Percentiles rank a stretch among this genome's conserved stretches.
These are phyloP conservation scores for Apiospora kogelbergensis DNA, from an alignment of 2,329 filamentous ascomycete species.

Conservation along the genomic window DNA sequence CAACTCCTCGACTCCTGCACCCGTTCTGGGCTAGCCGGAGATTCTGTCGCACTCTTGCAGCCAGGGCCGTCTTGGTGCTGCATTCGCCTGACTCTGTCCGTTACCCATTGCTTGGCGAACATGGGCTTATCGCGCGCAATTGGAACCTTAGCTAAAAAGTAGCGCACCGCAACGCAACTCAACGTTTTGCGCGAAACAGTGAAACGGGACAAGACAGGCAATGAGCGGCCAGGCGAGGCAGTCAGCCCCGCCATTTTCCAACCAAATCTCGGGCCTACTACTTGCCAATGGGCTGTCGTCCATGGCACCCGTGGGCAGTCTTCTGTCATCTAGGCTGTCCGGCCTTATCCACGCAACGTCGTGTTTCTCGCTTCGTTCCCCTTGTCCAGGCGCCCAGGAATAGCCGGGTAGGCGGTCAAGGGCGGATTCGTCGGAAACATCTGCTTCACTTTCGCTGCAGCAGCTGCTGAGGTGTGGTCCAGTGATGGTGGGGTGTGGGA, in stretches of 20 bases:
- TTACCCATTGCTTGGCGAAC: not conserved
- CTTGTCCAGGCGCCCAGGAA: not conserved
- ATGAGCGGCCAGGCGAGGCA: not conserved
- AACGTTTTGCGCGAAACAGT: conserved; percentile 5
- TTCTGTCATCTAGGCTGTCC: not conserved
- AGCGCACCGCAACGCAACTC: not conserved
- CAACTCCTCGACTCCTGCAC: not conserved
- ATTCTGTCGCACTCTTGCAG: conserved; percentile 1
- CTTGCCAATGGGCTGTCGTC: conserved; percentile 6
- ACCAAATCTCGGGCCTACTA: not conserved
- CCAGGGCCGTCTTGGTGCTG: not conserved
- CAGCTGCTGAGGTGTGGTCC: not conserved
- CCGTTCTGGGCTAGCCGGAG: not conserved
- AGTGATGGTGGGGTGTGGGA: not conserved
- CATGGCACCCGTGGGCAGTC: conserved; percentile 2
- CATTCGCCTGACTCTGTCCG: not conserved
- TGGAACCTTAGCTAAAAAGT: conserved; percentile 5
- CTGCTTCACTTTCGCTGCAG: not conserved
- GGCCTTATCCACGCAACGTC: not conserved
- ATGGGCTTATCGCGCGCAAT: not conserved
- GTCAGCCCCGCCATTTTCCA: conserved; percentile 1
- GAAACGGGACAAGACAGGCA: not conserved
- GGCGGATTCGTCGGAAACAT: not conserved
- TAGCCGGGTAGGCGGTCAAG: not conserved
- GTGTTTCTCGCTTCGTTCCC: not conserved